Base-by-base conservation (phyloP, 352 stramenopile genomes). In the Globisporangium okanoganense region DNA sequence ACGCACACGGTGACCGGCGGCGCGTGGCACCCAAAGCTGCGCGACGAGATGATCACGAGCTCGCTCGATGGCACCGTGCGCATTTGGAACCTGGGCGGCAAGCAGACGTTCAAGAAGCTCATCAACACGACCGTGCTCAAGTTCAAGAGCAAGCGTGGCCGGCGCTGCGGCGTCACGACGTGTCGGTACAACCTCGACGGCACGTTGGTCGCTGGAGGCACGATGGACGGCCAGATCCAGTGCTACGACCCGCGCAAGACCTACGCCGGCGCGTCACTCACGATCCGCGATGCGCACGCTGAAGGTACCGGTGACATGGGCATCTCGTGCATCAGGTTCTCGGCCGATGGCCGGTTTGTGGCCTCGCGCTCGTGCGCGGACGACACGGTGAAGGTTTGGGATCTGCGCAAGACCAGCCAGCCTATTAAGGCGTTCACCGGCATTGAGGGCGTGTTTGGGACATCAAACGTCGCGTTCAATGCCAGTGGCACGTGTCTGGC, bases 111-210 rank as follows among this genome's bases (percentile, higher is more conserved):
- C 38, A 66, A 87, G 40, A 93, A 92, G 55, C 71, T 93, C n/a
- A 70, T 90, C 7, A 95, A 95, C 64, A 73, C 77, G n/a, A 79
- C 75, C 3, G 82, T 95, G 13, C 76, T 94, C 55, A 95, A 94
- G 61, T 73, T 88, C 48, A 95, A 92, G 62, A 88, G 83, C 61
- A 88, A 85, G 38, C 72, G 76, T 10, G 86, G 84, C 10, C 88
- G 82, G 29, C 81, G 84, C 48, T 82, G 73, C 40, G 82, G 68
- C n/a, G 85, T 93, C 22, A 93, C 85, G 31, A 71, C 83, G 5
- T 95, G 85, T 43, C 67, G 72, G 8, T 95, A 86, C 60, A 90
- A 78, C 40, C 22, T 76, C 1, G 82, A 93, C 51, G 83, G 83
- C 10, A 68, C 69, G 9, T 29, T 94, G 25, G 64, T 94, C 33